A percentile compares a stretch with the other conserved stretches of the same genome.
phyloP scores from a whole-genome alignment of 176 grass and related monocot species.

The Oryza rufipogon region DNA sequence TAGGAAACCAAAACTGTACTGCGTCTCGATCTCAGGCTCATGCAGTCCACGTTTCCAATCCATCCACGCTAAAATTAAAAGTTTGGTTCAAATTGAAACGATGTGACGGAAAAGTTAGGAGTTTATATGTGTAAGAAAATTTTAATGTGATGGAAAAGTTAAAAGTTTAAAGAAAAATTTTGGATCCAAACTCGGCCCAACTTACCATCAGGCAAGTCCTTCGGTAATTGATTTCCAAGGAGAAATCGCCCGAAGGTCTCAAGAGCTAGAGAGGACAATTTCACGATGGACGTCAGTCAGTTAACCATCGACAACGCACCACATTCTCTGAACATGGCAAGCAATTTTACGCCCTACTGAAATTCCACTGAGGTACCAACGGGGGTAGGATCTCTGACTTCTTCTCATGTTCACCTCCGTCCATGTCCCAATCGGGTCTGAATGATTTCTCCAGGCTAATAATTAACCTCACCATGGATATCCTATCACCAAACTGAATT shows the following conservation, averaged over 20 bases:
- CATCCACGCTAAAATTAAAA: too few relatives aligned
- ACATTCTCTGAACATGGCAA: not conserved
- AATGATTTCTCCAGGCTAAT: conserved; percentile 15
- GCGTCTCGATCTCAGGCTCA: not conserved
- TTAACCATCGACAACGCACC: not conserved
- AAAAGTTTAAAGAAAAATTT: too few relatives aligned
- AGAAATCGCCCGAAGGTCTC: not conserved
- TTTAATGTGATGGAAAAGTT: too few relatives aligned
- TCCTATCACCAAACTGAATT: not conserved
- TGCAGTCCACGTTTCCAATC: not conserved
- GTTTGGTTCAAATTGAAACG: too few relatives aligned
- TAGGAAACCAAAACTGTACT: not conserved
- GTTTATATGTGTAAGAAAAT: too few relatives aligned
- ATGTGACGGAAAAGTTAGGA: too few relatives aligned
- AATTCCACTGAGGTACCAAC: not conserved
- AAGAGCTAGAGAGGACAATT: not conserved
- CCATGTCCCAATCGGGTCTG: conserved; percentile 30
- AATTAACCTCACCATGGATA: conserved; percentile 1
- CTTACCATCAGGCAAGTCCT: not conserved
- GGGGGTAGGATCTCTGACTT: not conserved
- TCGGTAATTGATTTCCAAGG: not conserved
- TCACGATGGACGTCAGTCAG: not conserved
- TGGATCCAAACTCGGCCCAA: not conserved
- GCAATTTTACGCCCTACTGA: not conserved
- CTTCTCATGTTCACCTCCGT: not conserved